Conservation (phyloP, 169 alveolate genomes). For the Eimeria brunetti region DNA sequence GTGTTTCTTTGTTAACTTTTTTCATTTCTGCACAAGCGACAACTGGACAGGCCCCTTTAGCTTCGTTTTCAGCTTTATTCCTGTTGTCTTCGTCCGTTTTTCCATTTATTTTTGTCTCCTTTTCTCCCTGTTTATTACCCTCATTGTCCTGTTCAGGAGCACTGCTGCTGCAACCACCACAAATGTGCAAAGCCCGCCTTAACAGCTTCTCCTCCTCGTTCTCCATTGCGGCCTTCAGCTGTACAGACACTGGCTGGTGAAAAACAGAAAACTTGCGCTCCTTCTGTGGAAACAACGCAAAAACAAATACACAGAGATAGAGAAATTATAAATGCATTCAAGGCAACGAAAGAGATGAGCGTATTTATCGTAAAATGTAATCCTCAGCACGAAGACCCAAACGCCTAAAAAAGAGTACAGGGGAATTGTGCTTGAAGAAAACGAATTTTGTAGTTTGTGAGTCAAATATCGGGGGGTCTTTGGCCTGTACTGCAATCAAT, state of each 20-base stretch:
- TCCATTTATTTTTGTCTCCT: background rate
- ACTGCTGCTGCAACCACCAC: background rate
- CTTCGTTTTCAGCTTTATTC: background rate
- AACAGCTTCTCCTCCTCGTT: slow-evolving; percentile 61
- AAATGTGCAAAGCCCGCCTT: slow-evolving; percentile 42
- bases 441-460: background rate
- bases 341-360: too few relatives aligned
- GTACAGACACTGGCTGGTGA: slow-evolving; percentile 82
- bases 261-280: slow-evolving; percentile 65
- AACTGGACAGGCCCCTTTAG: background rate
- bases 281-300: background rate
- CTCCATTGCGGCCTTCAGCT: slow-evolving; percentile 73
- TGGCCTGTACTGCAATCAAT: background rate
- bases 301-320: background rate
- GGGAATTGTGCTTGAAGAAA: too few relatives aligned
- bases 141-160: background rate
- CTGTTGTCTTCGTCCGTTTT: background rate
- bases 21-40: background rate
- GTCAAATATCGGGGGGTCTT: background rate
- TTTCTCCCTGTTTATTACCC: background rate
- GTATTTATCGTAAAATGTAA: too few relatives aligned
- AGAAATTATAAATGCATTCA: too few relatives aligned
- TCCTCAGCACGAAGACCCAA: too few relatives aligned
- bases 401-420: too few relatives aligned
- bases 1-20: background rate